Evolutionary conservation across 176 grass and related monocot genomes (phyloP).

Genomic region (Carex cristatella): DNA sequence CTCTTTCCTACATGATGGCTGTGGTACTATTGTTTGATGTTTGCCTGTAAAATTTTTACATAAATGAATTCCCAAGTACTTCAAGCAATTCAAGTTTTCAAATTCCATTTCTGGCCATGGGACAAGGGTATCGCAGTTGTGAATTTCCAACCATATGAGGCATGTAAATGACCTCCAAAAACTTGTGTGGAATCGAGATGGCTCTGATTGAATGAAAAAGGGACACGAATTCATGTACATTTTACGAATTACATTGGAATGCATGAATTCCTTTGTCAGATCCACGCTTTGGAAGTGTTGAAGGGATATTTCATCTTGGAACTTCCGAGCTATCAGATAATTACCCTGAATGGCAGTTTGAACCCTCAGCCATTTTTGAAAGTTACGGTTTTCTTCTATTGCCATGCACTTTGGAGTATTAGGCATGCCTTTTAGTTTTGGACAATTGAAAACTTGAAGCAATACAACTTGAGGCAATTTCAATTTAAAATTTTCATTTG

Average conservation of each 20-base stretch:
- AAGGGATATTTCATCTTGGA: neutral
- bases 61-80: neutral
- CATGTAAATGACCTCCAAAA: neutral
- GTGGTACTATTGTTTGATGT: neutral
- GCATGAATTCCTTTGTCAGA: neutral
- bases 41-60: neutral
- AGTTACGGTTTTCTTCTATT: neutral
- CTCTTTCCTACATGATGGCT: neutral
- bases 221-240: neutral
- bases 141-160: neutral
- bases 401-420: neutral
- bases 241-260: neutral
- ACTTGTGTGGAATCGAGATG: neutral
- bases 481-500: neutral
- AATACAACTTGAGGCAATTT: neutral
- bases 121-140: neutral
- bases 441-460: neutral
- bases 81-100: neutral
- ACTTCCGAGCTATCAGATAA: neutral
- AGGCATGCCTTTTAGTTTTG: neutral
- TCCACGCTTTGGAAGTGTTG: neutral
- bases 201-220: neutral
- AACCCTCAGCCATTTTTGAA: neutral
- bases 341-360: neutral
- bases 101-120: neutral